These are phyloP conservation scores for Elongisporangium anandrum DNA, from an alignment of 352 stramenopile species.

Conservation along the genomic window DNA sequence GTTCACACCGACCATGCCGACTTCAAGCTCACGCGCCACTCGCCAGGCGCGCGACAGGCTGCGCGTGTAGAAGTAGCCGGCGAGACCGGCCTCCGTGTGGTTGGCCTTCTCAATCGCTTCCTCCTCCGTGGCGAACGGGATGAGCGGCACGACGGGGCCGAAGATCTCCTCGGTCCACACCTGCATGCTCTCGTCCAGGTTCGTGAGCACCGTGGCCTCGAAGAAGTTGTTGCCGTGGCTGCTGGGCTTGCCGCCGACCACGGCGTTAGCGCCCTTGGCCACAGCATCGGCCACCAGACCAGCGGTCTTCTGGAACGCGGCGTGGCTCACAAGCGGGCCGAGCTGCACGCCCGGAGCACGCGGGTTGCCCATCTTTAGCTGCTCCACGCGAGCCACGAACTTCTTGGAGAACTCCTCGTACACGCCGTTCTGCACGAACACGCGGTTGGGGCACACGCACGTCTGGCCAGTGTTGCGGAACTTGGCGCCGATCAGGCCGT, in stretches of 20 bases:
- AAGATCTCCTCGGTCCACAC: slow-evolving; percentile 95
- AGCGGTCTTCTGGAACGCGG: slow-evolving; percentile 87
- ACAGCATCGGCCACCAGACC: slow-evolving; percentile 88
- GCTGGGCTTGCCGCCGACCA: slow-evolving; percentile 79
- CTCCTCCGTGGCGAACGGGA: slow-evolving; percentile 92
- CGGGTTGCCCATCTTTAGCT: slow-evolving; percentile 88
- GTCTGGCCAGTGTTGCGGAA: slow-evolving; percentile 90
- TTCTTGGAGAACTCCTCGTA: slow-evolving; percentile 91
- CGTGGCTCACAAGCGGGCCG: slow-evolving; percentile 93
- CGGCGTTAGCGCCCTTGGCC: slow-evolving; percentile 83
- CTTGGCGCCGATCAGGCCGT: slow-evolving; percentile 83
- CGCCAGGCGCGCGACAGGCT: slow-evolving; percentile 87
- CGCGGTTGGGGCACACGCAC: slow-evolving; percentile 88
- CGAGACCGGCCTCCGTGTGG: slow-evolving; percentile 88
- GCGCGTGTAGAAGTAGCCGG: slow-evolving; percentile 94
- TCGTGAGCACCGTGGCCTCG: slow-evolving; percentile 91
- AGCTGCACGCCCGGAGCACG: slow-evolving; percentile 74
- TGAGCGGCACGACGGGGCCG: slow-evolving; percentile 92
- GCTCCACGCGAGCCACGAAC: slow-evolving; percentile 65
- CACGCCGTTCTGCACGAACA: slow-evolving; percentile 92
- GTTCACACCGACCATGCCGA: slow-evolving; percentile 95
- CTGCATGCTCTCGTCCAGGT: slow-evolving; percentile 82
- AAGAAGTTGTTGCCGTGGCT: slow-evolving; percentile 87
- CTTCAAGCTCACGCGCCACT: slow-evolving; percentile 86
- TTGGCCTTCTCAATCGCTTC: slow-evolving; percentile 96